Evolutionary conservation across 495 filamentous ascomycete species (phyloP).

Genomic region (Bathelium albidoporum): DNA sequence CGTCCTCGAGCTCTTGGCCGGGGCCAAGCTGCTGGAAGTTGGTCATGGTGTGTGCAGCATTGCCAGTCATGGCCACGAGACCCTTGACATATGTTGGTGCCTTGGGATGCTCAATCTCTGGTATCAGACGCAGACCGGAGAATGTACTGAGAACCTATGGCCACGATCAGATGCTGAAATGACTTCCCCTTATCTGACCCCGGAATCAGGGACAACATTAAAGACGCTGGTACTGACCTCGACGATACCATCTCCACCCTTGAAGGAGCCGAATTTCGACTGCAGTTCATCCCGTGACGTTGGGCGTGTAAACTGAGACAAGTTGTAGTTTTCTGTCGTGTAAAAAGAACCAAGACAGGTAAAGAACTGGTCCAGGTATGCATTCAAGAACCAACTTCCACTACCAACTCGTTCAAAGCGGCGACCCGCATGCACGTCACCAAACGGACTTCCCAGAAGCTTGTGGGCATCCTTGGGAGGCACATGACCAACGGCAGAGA

Average conservation of each 20-base stretch:
- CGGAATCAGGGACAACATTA: background rate
- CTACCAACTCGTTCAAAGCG: slow-evolving; percentile 5
- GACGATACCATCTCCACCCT: slow-evolving; percentile 4
- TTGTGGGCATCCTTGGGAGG: slow-evolving; percentile 8
- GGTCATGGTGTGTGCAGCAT: slow-evolving; percentile 8
- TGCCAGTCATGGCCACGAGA: slow-evolving; percentile 6
- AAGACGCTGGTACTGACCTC: background rate
- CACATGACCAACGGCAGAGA: slow-evolving; percentile 7
- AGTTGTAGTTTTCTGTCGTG: slow-evolving; percentile 2
- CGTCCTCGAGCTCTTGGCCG: slow-evolving; percentile 7
- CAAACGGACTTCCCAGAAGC: slow-evolving; percentile 3
- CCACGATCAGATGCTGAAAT: background rate
- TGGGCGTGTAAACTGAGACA: slow-evolving; percentile 2
- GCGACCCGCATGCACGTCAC: background rate
- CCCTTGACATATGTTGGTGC: slow-evolving; percentile 6
- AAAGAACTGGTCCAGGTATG: slow-evolving; percentile 5
- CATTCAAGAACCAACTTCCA: slow-evolving; percentile 5
- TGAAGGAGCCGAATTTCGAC: slow-evolving; percentile 4
- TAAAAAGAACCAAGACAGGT: slow-evolving; percentile 7
- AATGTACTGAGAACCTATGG: slow-evolving; percentile 4
- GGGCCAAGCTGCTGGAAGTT: slow-evolving; percentile 8
- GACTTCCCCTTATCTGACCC: background rate
- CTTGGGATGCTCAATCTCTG: slow-evolving; percentile 8
- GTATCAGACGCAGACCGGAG: slow-evolving; percentile 4
- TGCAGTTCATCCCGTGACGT: background rate